phyloP scores from a whole-genome alignment of 2,329 filamentous ascomycete genomes.

The Nemania sp. region DNA sequence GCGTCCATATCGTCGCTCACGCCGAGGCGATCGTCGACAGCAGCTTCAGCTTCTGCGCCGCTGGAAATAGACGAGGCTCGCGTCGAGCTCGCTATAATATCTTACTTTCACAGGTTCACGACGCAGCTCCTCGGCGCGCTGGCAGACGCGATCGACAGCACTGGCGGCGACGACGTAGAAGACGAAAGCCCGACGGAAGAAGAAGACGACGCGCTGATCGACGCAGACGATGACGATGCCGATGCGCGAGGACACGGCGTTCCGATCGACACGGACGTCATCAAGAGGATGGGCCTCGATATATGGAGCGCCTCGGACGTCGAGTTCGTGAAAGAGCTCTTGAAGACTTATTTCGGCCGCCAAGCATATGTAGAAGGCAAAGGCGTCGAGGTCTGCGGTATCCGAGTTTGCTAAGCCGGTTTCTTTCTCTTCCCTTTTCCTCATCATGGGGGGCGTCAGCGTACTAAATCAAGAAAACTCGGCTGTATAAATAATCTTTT shows the following conservation, averaged over 20 bases:
- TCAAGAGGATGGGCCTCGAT: conserved; percentile 76
- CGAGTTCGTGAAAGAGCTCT: conserved; percentile 67
- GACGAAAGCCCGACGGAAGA: conserved; percentile 29
- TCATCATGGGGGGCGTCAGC: background rate
- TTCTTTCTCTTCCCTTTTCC: too few species aligned
- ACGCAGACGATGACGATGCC: conserved; percentile 43
- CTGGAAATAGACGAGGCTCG: conserved; percentile 50
- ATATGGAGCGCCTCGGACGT: conserved; percentile 74
- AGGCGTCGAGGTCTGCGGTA: conserved; percentile 74
- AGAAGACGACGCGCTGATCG: conserved; percentile 33
- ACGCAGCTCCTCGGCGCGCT: conserved; percentile 66
- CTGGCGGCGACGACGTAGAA: conserved; percentile 20
- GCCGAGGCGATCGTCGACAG: conserved; percentile 39
- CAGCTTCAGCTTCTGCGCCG: conserved; percentile 30
- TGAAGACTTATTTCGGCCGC: conserved; percentile 68
- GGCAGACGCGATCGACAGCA: conserved; percentile 60
- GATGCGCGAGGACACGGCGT: conserved; percentile 50
- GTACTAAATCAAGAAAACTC: background rate
- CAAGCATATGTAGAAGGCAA: conserved; percentile 67
- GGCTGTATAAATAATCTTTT: conserved; percentile 2
- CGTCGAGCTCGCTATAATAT: conserved; percentile 72
- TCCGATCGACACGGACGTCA: conserved; percentile 64
- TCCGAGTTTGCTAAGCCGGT: conserved; percentile 64
- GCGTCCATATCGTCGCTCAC: conserved; percentile 54
- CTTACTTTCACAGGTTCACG: conserved; percentile 81